A percentile compares a stretch with the other conserved stretches of the same genome.
phyloP scores from a whole-genome alignment of 2,329 filamentous ascomycete species.

The Grosmannia serpens region DNA sequence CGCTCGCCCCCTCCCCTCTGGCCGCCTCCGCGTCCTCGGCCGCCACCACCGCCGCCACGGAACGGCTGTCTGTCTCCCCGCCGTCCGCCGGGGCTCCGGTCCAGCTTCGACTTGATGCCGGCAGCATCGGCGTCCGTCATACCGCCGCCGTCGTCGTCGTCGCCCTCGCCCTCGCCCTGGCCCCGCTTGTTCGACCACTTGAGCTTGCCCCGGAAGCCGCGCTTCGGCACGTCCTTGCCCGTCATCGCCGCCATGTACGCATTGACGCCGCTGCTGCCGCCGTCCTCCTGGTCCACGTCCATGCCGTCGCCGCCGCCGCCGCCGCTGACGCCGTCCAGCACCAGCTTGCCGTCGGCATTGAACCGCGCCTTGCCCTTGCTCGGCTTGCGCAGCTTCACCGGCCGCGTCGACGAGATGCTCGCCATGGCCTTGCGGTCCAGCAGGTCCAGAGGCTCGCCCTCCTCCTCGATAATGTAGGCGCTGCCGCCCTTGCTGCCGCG shows the following conservation, averaged over 20 bases:
- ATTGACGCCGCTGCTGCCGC: conserved; percentile 43
- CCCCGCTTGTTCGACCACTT: conserved; percentile 57
- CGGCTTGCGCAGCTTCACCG: conserved; percentile 49
- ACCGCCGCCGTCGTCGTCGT: conserved; percentile 30
- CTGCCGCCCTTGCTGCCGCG: conserved; percentile 47
- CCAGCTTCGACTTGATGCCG: conserved; percentile 23
- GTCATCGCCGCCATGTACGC: conserved; percentile 61
- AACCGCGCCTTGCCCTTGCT: conserved; percentile 55
- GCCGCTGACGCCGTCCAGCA: conserved; percentile 50
- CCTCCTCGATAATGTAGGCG: conserved; percentile 86
- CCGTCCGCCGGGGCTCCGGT: conserved; percentile 16
- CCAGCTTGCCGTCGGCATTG: conserved; percentile 69
- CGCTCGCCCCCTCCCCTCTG: conserved; percentile 20
- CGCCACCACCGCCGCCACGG: conserved; percentile 17
- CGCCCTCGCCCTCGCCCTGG: conserved; percentile 30
- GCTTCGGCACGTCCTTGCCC: conserved; percentile 52
- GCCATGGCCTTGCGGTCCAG: conserved; percentile 81
- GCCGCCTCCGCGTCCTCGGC: conserved; percentile 18
- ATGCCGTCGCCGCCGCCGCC: conserved; percentile 45
- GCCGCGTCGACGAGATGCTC: conserved; percentile 87
- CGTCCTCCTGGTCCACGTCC: conserved; percentile 35
- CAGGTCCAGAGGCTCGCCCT: conserved; percentile 89
- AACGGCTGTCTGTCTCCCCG: conserved; percentile 16
- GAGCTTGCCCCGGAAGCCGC: conserved; percentile 54
- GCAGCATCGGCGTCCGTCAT: conserved; percentile 41